Evolutionary conservation across 2,329 filamentous ascomycete species (phyloP).

Genomic region (Penicillium sp.): DNA sequence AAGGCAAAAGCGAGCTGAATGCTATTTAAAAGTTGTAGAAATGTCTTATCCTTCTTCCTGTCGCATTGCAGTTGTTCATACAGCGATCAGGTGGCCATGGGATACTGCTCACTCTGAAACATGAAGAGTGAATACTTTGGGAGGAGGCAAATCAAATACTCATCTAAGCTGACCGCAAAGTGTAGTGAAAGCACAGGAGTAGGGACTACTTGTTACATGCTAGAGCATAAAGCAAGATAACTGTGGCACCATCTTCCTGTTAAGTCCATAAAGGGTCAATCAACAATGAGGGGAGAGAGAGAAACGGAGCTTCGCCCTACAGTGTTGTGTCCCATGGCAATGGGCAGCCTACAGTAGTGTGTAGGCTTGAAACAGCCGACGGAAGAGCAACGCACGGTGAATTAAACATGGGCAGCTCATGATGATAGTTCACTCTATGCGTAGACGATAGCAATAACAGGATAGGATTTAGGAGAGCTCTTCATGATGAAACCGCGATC

Average conservation of each 20-base stretch:
- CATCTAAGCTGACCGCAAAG: not conserved
- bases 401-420: not conserved
- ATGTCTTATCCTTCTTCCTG: not conserved
- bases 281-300: not conserved
- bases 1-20: not conserved
- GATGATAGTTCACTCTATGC: not conserved
- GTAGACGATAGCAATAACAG: not conserved
- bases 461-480: not conserved
- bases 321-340: not conserved
- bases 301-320: not conserved
- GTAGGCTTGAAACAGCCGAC: not conserved
- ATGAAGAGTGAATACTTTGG: not conserved
- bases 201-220: not conserved
- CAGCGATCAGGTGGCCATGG: not conserved
- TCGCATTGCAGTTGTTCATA: not conserved
- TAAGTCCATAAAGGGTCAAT: not conserved
- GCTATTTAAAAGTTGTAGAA: not conserved
- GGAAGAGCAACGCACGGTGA: no score
- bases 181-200: not conserved
- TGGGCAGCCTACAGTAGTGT: not conserved
- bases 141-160: not conserved
- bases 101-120: not conserved
- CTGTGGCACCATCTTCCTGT: not conserved
- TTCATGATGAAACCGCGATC: not conserved
- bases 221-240: not conserved